Percentiles rank a stretch among this genome's conserved stretches.
Conservation (phyloP, 345 rosid species). For the Hibiscus mutabilis region DNA sequence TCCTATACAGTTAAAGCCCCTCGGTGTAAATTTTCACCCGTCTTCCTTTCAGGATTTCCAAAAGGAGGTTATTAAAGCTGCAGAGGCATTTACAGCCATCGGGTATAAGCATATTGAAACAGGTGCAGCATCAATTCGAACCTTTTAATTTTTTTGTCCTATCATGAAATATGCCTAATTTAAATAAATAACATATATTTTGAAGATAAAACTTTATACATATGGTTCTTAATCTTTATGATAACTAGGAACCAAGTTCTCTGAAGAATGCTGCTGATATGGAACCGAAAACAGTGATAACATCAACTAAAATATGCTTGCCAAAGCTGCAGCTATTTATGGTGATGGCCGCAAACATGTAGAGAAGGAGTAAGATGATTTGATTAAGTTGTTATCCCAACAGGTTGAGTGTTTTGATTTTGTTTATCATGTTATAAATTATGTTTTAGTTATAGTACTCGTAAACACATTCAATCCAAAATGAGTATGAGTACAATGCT, state of each 20-base stretch:
- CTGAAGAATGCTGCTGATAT: conserved; percentile 80
- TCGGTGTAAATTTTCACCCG: not conserved
- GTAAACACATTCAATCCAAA: conserved; percentile 3
- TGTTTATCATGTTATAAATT: not conserved
- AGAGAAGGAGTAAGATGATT: conserved; percentile 89
- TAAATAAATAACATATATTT: not conserved
- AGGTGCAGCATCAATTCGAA: conserved; percentile 34
- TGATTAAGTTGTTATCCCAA: conserved; percentile 53
- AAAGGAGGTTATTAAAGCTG: conserved; percentile 72
- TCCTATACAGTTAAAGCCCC: not conserved
- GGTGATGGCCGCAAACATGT: conserved; percentile 88
- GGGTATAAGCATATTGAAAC: conserved; percentile 83
- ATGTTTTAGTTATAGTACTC: not conserved
- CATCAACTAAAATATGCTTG: conserved; percentile 65
- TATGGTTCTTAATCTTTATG: conserved; percentile 9
- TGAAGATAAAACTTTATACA: conserved; percentile 6
- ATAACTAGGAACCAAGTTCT: conserved; percentile 67
- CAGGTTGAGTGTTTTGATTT: conserved; percentile 43
- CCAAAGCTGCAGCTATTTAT: conserved; percentile 86
- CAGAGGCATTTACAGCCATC: conserved; percentile 63
- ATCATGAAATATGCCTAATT: not conserved
- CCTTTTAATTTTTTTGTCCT: conserved; percentile 4
- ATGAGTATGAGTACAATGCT: not conserved
- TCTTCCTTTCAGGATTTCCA: conserved; percentile 71
- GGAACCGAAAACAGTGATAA: conserved; percentile 69